These are phyloP conservation scores for Gossypium turneri DNA, from an alignment of 345 rosid species.

Conservation along the genomic window DNA sequence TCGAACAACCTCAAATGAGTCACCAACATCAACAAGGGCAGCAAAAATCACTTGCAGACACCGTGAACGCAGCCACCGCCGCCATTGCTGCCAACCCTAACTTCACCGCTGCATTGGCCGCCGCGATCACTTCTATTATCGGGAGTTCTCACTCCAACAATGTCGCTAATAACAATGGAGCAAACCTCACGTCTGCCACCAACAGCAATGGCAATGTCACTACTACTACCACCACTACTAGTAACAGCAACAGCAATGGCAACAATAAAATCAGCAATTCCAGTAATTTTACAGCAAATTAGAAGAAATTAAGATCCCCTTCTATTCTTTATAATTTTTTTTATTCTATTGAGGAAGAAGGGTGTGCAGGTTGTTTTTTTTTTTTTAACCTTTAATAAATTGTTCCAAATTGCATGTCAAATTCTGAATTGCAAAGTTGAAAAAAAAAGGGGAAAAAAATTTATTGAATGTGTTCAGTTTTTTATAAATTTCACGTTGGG, in stretches of 20 bases:
- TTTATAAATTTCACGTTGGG: neutral
- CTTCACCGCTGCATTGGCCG: constrained; percentile 69
- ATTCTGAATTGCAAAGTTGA: neutral
- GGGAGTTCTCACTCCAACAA: constrained; percentile 33
- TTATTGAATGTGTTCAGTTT: no score
- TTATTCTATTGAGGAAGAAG: neutral
- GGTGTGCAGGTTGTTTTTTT: neutral
- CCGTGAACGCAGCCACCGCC: constrained; percentile 38
- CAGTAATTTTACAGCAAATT: constrained; percentile 30
- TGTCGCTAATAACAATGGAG: constrained; percentile 7
- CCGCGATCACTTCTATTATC: constrained; percentile 57
- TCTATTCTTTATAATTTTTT: neutral
- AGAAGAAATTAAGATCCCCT: constrained; percentile 4
- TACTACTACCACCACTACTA: constrained; percentile 7
- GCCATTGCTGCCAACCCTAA: constrained; percentile 60
- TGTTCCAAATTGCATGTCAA: neutral
- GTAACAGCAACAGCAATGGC: constrained; percentile 22
- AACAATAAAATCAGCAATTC: constrained; percentile 29
- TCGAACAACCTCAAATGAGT: constrained; percentile 23
- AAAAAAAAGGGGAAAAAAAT: neutral
- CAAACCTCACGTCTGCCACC: constrained; percentile 17
- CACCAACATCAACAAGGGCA: constrained; percentile 15
- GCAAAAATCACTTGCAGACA: constrained; percentile 38
- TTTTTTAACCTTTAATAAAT: neutral
- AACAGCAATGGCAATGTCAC: constrained; percentile 24